Base-by-base conservation (phyloP, 257 asterid genomes). In the Voacanga thouarsii region DNA sequence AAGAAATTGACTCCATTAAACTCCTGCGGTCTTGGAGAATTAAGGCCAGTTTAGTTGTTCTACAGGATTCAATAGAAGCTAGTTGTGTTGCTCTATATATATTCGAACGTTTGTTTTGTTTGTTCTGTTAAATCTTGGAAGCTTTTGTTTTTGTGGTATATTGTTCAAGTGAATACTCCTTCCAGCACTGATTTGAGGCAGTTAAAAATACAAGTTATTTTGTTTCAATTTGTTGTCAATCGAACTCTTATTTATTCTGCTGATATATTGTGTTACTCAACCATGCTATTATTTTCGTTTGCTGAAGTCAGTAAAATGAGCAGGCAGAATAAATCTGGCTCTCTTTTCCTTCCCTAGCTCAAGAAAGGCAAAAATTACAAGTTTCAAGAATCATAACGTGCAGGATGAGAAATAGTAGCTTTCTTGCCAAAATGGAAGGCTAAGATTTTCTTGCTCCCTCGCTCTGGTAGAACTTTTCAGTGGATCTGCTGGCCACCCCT, bases 1-100 rank as follows among this genome's bases (percentile, higher is more conserved):
- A 71, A 60, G 68, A 45, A 47, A 45, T 65, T 51, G 24, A 79
- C 30, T 51, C 7, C 45, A 53, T 30, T 63, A 55, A 77, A 68
- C 57, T 77, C 14, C 47, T 68, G 45, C 57, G 24, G 45, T 49
- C 50, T 16, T 5, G 37, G 33, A 14, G 65, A 66, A 50, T 26
- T 53, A 77, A 51, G n/a, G 45, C 33, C 30, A 24, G 26, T 37
- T 30, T 11, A 26, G 24, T 28, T 79, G 43, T 26, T 49, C 51
- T 59, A 43, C 61, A 56, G 11, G 14, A 37, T 51, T 65, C 63
- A 30, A 33, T 43, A 28, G 12, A 21, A 28, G n/a, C 50, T 68
- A 7, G 21, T 45, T 5, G 1, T 15, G 6, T 43, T 12, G 8
- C 10, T 45, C 6, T 28, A 37, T 44, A 74, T 15, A 56, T 11